A percentile compares a stretch with the other conserved stretches of the same genome.
Evolutionary conservation across 768 basidiomycete genomes (phyloP).

Genomic region (Coprinellus micaceus): DNA sequence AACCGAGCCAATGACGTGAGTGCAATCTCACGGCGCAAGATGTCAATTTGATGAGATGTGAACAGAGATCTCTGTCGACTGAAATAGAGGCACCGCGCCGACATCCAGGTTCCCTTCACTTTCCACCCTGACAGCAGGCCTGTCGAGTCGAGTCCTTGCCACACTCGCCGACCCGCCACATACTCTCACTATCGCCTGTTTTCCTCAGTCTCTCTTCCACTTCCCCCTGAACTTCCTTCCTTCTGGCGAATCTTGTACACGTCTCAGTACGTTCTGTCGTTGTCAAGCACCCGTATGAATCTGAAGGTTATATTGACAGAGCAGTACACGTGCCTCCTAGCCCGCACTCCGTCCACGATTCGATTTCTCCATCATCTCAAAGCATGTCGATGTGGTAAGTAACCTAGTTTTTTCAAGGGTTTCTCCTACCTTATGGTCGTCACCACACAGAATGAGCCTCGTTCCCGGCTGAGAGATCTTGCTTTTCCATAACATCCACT

Average conservation of each 20-base stretch:
- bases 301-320: conserved; percentile 3
- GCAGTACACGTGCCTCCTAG: conserved; percentile 1
- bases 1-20: conserved; percentile 2
- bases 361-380: neutral
- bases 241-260: neutral
- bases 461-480: neutral
- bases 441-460: neutral
- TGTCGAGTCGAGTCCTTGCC: neutral
- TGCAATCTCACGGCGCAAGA: neutral
- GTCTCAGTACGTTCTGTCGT: conserved; percentile 3
- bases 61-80: neutral
- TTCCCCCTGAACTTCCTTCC: neutral
- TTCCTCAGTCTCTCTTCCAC: neutral
- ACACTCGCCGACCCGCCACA: neutral
- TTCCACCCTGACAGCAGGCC: conserved; percentile 1
- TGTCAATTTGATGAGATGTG: neutral
- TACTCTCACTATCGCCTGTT: neutral
- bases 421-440: neutral
- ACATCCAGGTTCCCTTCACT: neutral
- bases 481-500: too few species aligned
- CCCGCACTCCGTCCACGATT: neutral
- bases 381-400: conserved; percentile 5
- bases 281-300: neutral
- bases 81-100: neutral
- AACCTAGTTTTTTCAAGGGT: neutral